Base-by-base conservation (phyloP, 352 stramenopile genomes). In the Peronospora belbahrii region DNA sequence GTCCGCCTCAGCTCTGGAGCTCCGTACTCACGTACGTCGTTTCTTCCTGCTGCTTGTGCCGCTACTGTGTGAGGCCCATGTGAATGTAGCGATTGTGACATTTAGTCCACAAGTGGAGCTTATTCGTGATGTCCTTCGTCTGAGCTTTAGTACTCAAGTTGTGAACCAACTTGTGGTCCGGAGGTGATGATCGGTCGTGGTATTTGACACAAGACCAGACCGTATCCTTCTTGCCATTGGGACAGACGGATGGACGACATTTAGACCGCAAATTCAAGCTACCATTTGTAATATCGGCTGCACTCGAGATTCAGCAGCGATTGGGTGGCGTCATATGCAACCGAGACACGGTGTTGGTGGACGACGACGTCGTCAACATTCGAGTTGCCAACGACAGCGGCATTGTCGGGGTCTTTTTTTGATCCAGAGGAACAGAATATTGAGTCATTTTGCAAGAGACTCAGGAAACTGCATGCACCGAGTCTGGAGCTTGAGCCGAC, bases 361-460 rank as follows among this genome's bases (percentile, higher is more conserved):
- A 92, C 50, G 81, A 92, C 39, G 80, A 88, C 44, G 65, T 65
- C 8, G 62, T 81, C 31, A 92, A 92, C 42, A 63, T 92, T 24
- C 67, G 70, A 17, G 75, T 87, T 6, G 77, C 78, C 23, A 79
- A 72, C 34, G 75, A 92, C 50, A 80, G 74, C 46, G 81, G 81
- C 50, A 73, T 88, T 23, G 56, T 76, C 0, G 78, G 71, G 25
- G 62, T 92, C 22, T 81, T 74, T 52, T n/a, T 92, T 86, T 43
- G 77, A 92, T 25, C 63, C 74, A 0, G 41, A 74, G 5, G 62
- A 59, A 22, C 47, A 55, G 2, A 52, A 77, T n/a, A 52, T 68
- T 8, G 27, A 56, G 9, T 45, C 48, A 7, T 64, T 88, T n/a
- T 78, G 76, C 24, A 56, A 42, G 4, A 70, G 70, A 4, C 68